Conservation (phyloP, 345 rosid species). For the Hypericum perforatum region DNA sequence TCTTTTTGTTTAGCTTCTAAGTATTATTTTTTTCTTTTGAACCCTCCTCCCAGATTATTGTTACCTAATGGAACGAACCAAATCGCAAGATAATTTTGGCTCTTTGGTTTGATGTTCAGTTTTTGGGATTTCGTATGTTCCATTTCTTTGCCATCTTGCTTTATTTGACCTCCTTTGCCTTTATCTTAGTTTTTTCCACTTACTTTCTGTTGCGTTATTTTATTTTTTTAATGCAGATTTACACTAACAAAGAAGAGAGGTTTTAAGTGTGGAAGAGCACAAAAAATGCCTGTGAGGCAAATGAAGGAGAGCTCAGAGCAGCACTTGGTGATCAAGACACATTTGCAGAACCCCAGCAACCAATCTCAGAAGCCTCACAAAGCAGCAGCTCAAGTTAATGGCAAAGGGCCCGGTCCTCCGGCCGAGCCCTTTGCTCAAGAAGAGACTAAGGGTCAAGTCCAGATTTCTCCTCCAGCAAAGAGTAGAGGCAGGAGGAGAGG, state of each 20-base stretch:
- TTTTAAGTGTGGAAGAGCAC: not conserved
- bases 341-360: constrained; percentile 48
- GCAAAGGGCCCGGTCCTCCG: constrained; percentile 43
- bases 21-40: no score
- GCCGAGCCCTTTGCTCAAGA: no score
- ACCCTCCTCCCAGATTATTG: no score
- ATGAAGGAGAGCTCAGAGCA: constrained; percentile 79
- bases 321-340: constrained; percentile 57
- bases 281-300: constrained; percentile 71
- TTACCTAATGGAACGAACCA: no score
- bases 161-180: no score
- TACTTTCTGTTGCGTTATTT: no score
- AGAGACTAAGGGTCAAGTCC: constrained; percentile 29
- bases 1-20: no score
- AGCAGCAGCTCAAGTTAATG: constrained; percentile 40
- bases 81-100: constrained; percentile 19
- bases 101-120: constrained; percentile 20
- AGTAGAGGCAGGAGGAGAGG: constrained; percentile 75
- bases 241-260: constrained; percentile 5
- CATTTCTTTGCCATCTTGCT: no score
- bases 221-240: not conserved
- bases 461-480: constrained; percentile 59
- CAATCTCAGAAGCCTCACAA: constrained; percentile 46
- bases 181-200: no score
- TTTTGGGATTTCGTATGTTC: constrained; percentile 23